These are phyloP conservation scores for Populus trichocarpa DNA, from an alignment of 441 rosid genomes.

Conservation along the genomic window DNA sequence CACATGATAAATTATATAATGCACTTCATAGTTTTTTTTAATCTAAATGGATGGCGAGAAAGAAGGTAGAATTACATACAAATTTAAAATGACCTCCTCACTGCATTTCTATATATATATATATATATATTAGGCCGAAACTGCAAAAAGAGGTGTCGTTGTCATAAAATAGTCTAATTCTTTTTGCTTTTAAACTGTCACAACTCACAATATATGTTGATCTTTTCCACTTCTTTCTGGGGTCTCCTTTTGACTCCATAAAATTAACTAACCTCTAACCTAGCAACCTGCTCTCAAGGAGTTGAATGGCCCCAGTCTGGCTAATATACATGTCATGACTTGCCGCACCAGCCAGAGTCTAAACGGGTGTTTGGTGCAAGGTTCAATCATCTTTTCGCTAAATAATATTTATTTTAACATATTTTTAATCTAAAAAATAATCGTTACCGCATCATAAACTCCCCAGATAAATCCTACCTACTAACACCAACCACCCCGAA, in stretches of 20 bases:
- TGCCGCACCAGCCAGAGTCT: neutral
- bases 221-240: neutral
- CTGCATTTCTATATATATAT: too few species aligned
- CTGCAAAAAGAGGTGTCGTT: neutral
- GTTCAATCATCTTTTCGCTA: too few species aligned
- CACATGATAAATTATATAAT: neutral
- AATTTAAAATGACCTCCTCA: too few species aligned
- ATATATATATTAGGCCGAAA: too few species aligned
- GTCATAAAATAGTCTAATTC: neutral
- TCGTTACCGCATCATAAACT: conserved; percentile 4
- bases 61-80: neutral
- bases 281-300: neutral
- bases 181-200: neutral
- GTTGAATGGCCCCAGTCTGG: neutral
- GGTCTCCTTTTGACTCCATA: neutral
- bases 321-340: neutral
- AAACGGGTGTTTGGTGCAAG: too few species aligned
- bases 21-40: neutral
- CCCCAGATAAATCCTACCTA: conserved; percentile 13
- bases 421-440: neutral
- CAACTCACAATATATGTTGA: too few species aligned
- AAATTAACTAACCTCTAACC: neutral
- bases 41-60: neutral
- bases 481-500: neutral
- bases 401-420: too few species aligned